Conservation (phyloP, 306 rosid species). For the Psophocarpus tetragonolobus region DNA sequence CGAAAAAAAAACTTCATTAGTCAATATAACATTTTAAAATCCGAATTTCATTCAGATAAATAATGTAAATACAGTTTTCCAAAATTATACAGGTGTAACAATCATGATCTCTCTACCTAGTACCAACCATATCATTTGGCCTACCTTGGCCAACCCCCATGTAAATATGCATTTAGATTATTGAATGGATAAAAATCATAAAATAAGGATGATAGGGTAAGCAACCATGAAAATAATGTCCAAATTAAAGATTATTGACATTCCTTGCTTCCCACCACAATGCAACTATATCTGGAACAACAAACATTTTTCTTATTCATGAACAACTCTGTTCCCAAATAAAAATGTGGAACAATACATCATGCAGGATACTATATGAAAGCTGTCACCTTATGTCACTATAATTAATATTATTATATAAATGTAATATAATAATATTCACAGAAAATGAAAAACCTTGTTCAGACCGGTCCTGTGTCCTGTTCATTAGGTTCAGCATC, state of each 20-base stretch:
- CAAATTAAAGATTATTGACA: constrained; percentile 36
- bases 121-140: background rate
- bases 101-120: background rate
- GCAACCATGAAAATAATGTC: constrained; percentile 2
- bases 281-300: constrained; percentile 16
- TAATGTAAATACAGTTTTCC: background rate
- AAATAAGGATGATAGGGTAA: background rate
- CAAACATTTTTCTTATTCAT: background rate
- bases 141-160: background rate
- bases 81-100: background rate
- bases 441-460: constrained; percentile 28
- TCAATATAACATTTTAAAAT: background rate
- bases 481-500: constrained; percentile 23
- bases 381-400: constrained; percentile 42
- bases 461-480: constrained; percentile 30
- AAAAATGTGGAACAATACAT: constrained; percentile 20
- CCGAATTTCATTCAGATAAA: background rate
- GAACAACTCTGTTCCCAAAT: constrained; percentile 29
- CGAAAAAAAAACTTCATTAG: no score
- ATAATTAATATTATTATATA: background rate
- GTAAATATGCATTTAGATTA: background rate
- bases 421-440: constrained; percentile 19
- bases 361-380: constrained; percentile 4
- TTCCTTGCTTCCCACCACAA: constrained; percentile 46
- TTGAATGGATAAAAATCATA: background rate